A percentile compares a stretch with the other conserved stretches of the same genome.
Evolutionary conservation across 1,139 yeast species (phyloP).

Genomic region (Sugiyamaella sp.): DNA sequence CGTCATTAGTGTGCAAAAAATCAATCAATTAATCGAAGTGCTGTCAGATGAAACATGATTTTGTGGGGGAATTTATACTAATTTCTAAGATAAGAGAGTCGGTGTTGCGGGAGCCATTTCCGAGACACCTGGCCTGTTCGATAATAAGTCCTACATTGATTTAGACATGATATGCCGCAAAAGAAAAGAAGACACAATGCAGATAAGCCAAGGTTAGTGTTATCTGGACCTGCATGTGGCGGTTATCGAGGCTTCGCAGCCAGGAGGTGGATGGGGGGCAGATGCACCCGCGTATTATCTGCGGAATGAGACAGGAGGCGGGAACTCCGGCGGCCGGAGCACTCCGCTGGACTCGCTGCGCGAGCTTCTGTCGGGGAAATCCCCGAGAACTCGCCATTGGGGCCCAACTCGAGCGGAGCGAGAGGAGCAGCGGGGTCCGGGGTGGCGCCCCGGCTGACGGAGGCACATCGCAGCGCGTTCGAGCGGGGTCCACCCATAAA

Average conservation of each 20-base stretch:
- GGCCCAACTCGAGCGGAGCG: too few species aligned
- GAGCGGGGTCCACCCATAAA: too few species aligned
- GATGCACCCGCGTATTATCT: background rate
- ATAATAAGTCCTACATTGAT: background rate
- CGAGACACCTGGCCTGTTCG: background rate
- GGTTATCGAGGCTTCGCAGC: background rate
- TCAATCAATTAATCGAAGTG: too few species aligned
- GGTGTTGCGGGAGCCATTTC: background rate
- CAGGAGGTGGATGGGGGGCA: background rate
- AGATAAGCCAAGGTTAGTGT: background rate
- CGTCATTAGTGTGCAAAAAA: background rate
- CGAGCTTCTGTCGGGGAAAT: too few species aligned
- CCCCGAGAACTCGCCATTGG: too few species aligned
- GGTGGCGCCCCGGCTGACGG: too few species aligned
- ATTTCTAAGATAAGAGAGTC: background rate
- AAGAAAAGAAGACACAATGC: background rate
- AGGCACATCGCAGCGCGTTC: too few species aligned
- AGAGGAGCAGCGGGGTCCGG: too few species aligned
- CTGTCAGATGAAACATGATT: background rate
- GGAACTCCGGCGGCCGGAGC: background rate
- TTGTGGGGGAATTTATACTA: background rate
- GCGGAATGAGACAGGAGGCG: background rate
- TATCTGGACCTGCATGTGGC: slow-evolving; percentile 3
- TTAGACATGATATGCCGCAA: too few species aligned
- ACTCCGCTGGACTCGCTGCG: too few species aligned